Evolutionary conservation across 768 basidiomycete species (phyloP).

Genomic region (Termitomyces sp.): DNA sequence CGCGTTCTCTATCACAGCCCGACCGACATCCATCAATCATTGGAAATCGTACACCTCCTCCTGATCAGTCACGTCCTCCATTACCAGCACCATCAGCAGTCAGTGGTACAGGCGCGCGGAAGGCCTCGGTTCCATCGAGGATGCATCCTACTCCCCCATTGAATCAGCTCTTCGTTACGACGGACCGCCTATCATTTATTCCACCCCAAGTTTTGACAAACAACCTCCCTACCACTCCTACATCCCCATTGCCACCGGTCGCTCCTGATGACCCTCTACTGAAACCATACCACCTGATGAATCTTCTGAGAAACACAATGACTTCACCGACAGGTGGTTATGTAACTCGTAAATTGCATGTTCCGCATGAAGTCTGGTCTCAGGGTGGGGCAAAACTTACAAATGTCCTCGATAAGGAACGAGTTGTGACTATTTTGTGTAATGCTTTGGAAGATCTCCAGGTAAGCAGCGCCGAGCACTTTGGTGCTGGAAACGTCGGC

Average conservation of each 20-base stretch:
- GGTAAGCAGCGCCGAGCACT: slow-evolving; percentile 62
- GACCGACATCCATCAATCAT: slow-evolving; percentile 60
- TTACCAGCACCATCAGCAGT: slow-evolving; percentile 34
- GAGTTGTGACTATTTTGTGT: slow-evolving; percentile 75
- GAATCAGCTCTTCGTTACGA: slow-evolving; percentile 6
- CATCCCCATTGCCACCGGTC: slow-evolving; percentile 69
- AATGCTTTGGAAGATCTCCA: slow-evolving; percentile 79
- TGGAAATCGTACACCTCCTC: slow-evolving; percentile 46
- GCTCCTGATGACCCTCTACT: slow-evolving; percentile 70
- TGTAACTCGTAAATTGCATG: slow-evolving; percentile 78
- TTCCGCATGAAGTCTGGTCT: slow-evolving; percentile 88
- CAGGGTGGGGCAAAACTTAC: slow-evolving; percentile 83
- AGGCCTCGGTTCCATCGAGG: slow-evolving; percentile 58
- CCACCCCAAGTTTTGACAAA: slow-evolving; percentile 42
- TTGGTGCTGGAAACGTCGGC: slow-evolving; percentile 75
- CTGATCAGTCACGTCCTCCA: slow-evolving; percentile 45
- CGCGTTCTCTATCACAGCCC: slow-evolving; percentile 73
- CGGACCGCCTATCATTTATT: slow-evolving; percentile 27
- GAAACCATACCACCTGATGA: slow-evolving; percentile 91
- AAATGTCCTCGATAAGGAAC: slow-evolving; percentile 80
- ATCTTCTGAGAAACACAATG: slow-evolving; percentile 74
- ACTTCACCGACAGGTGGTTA: slow-evolving; percentile 79
- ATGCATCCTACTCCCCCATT: slow-evolving; percentile 38
- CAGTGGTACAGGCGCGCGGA: slow-evolving; percentile 42
- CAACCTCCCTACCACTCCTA: slow-evolving; percentile 68